Base-by-base conservation (phyloP, 192 early-diverging fungal species). In the Gaertneriomyces sp. region DNA sequence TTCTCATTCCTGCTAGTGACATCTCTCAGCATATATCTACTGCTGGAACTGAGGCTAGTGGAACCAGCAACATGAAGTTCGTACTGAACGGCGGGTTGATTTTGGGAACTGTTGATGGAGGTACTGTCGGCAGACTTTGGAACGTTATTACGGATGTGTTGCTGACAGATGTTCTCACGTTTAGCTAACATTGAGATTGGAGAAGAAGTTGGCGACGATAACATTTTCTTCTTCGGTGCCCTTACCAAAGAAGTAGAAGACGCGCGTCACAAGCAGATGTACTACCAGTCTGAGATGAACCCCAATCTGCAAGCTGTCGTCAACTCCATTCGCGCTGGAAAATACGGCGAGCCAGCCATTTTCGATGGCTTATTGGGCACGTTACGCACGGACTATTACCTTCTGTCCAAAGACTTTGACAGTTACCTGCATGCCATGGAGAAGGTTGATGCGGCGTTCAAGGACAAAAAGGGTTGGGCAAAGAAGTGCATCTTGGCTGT, bases 11-110 rank as follows among this genome's bases (percentile, higher is more conserved):
- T 3, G 96, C 96, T 45, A 94, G 90, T 66, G 96, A 99, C 79
- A 93, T 99, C 63, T 99, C 96, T 49, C 95, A 99, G 83, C 96
- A 99, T 78, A 99, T 99, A 73, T 99, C 96, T 25, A 98, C 95
- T 5, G 96, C 96, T 14, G 96, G 96, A 61, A 99, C 94, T 9
- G 96, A 99, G 77, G 96, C 95, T 16, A 96, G 94, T 16, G 96
- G 96, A 53, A 99, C 96, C 7, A 96, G 94, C 16, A 99, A 99
- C 84, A 99, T 99, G 73, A 98, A 99, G 83, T 99, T 99, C 84
- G 94, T 97, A 50, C 76, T 99, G 46, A 99, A 99, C 76, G 95
- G 96, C 63, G 96, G 96, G 63, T 76, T 98, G 58, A 99, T 99
- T 73, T 82, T 99, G 42, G 96, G 96, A 62, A 99, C 94, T 1